Base-by-base conservation (phyloP, 2,329 filamentous ascomycete genomes). In the Dendrostoma leiphaemia region DNA sequence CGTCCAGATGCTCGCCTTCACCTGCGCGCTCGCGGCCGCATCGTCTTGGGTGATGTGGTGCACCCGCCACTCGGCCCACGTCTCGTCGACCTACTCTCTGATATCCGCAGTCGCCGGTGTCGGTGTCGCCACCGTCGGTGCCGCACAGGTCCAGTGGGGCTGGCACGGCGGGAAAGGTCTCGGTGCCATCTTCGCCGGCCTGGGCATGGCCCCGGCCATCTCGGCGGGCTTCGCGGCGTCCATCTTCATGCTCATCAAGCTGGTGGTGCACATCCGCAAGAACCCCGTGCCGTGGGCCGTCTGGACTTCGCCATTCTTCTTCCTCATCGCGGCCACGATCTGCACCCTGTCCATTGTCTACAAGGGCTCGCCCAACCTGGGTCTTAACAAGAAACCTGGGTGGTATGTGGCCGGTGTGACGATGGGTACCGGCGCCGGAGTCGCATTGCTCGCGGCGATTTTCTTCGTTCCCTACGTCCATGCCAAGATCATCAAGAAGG, bases 31-130 rank as follows among this genome's bases (percentile, higher is more conserved):
- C 1, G 84, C 83, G 15, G 86, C 77, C 62, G 84, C 86, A 47
- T 84, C 85, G 1, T 74, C 78, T 9, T 91, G 88, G 87, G 86
- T 91, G 44, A 90, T 90, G 86, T 90, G 86, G 86, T 90, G 87
- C 69, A 91, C 87, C 1, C 77, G 79, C 44, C 78, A 90, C 76
- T 88, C 84, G 4, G 85, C 86, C 56, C 88, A 88, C 71, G 85
- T 89, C 62, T 88, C 85, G 0, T 88, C 86, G 1, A 89, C 85
- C 24, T 88, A 89, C 76, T 88, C 85, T 0, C 79, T 89, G 51
- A 81, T 89, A 65, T 88, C 84, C 0, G 79, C 85, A 54, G 78
- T 89, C 35, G 84, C 84, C 54, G 85, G 85, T 71, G 85, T 88
- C 37, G 85, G 85, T 71, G 81, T 89, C 60, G 85, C 86, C 0